phyloP scores from a whole-genome alignment of 306 rosid species.

The Vicia villosa region DNA sequence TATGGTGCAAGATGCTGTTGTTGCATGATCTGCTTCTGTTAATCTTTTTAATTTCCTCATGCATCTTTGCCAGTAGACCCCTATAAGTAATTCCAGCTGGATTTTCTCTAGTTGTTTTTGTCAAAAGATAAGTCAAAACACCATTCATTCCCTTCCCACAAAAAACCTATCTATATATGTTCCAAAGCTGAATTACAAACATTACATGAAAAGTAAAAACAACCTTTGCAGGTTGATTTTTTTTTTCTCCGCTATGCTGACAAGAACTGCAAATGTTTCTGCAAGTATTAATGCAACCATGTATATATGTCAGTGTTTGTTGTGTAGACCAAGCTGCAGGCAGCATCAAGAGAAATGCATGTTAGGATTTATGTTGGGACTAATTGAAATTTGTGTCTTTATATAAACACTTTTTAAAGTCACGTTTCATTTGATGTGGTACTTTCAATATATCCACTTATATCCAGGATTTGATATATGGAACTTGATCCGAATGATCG shows the following conservation, averaged over 20 bases:
- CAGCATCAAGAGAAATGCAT: too few relatives aligned
- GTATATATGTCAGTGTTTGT: too few relatives aligned
- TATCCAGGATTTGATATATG: not conserved
- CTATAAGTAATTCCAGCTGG: conserved; percentile 47
- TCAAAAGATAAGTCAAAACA: conserved; percentile 63
- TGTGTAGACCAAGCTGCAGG: too few relatives aligned
- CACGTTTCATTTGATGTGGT: not conserved
- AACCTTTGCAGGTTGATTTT: too few relatives aligned
- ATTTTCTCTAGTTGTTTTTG: conserved; percentile 28
- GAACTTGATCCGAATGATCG: too few relatives aligned
- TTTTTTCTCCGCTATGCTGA: too few relatives aligned
- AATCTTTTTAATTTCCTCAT: conserved; percentile 21
- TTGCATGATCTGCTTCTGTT: conserved; percentile 40
- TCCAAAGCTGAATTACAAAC: too few relatives aligned
- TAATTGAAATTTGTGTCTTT: not conserved
- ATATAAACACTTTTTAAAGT: not conserved
- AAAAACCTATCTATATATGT: conserved; percentile 47
- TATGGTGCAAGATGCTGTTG: conserved; percentile 35
- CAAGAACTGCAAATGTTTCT: too few relatives aligned
- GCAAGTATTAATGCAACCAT: too few relatives aligned
- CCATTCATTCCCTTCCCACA: conserved; percentile 64
- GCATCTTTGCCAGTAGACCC: conserved; percentile 43
- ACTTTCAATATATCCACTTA: not conserved
- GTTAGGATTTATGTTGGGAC: too few relatives aligned
- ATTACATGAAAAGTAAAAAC: too few relatives aligned